Base-by-base conservation (phyloP, 148 eudicot genomes). In the Fagopyrum homotropicum region DNA sequence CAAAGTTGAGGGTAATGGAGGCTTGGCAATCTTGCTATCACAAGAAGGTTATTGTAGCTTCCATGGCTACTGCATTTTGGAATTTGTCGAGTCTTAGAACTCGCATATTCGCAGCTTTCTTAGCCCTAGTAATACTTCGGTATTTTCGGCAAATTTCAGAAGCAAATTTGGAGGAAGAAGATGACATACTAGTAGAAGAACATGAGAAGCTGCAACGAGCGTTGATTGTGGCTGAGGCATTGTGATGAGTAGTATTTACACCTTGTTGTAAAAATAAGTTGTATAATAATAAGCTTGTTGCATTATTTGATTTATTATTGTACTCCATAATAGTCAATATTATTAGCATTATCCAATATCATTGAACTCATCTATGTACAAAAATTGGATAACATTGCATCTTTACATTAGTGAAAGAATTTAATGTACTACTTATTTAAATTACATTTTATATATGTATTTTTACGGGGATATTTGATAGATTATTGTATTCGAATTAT, bases 1-100 rank as follows among this genome's bases (percentile, higher is more conserved):
- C 81, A 76, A 90, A 82, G 81, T 81, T 45, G 68, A 72, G 82
- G 80, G 85, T 80, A n/a, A 17, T 79, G 76, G 92, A 86, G 69
- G 75, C 91, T 14, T 94, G 98, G 98, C 77, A 74, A 76, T 84
- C 80, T 79, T 90, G 97, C 83, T 81, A 89, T 48, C 93, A 89
- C 82, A 94, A 94, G 90, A 94, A 87, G 87, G 77, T 84, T 57
- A 88, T 88, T 48, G 86, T 85, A 45, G 84, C 85, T 51, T 90
- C 97, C 60, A 89, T 80, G n/a, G 92, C 80, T 55, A 85, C 93
- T 2, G 88, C 90, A 57, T 94, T 94, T 77, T 94, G 98, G 98
- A 90, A 89, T 78, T 78, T 91, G 69, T 87, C 96, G n/a, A 71
- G 89, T 46, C 55, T 90, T 40, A 86, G 79, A 82, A 88, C 97